Evolutionary conservation across 2,329 filamentous ascomycete genomes (phyloP).

Genomic region (Erysiphe neolycopersici): DNA sequence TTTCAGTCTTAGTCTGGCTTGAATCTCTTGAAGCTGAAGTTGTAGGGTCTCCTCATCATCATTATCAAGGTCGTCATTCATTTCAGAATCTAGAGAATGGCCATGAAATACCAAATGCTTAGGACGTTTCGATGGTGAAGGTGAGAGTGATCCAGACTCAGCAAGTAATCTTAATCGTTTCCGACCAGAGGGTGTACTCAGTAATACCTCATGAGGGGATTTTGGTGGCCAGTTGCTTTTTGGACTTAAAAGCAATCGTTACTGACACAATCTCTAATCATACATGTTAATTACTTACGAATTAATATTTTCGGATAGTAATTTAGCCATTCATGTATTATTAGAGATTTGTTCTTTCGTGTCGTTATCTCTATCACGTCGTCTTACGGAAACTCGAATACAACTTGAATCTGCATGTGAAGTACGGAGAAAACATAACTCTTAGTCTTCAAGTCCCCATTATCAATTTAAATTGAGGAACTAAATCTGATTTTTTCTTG

Average conservation of each 20-base stretch:
- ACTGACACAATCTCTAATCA: not conserved
- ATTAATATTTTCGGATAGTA: too few relatives aligned
- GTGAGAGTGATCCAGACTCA: slow-evolving; percentile 38
- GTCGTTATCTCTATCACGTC: too few relatives aligned
- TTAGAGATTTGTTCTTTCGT: too few relatives aligned
- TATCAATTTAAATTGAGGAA: too few relatives aligned
- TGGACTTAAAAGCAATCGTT: not conserved
- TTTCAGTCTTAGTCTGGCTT: slow-evolving; percentile 69
- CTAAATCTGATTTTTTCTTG: too few relatives aligned
- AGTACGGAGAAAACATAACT: too few relatives aligned
- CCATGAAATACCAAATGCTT: slow-evolving; percentile 1
- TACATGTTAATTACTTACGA: too few relatives aligned
- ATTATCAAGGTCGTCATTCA: slow-evolving; percentile 30
- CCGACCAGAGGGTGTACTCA: slow-evolving; percentile 52
- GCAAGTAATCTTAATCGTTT: slow-evolving; percentile 43
- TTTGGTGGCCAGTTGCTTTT: slow-evolving; percentile 28
- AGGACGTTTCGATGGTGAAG: slow-evolving; percentile 31
- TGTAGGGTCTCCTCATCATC: slow-evolving; percentile 77
- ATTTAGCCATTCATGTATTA: too few relatives aligned
- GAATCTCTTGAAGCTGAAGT: slow-evolving; percentile 64
- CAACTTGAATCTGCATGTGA: too few relatives aligned
- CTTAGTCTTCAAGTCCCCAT: too few relatives aligned
- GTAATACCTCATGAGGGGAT: slow-evolving; percentile 35
- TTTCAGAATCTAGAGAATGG: not conserved
- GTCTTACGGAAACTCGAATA: too few relatives aligned